These are phyloP conservation scores for Tetraselmis striata DNA, from an alignment of 139 green algal genomes.

Conservation along the genomic window DNA sequence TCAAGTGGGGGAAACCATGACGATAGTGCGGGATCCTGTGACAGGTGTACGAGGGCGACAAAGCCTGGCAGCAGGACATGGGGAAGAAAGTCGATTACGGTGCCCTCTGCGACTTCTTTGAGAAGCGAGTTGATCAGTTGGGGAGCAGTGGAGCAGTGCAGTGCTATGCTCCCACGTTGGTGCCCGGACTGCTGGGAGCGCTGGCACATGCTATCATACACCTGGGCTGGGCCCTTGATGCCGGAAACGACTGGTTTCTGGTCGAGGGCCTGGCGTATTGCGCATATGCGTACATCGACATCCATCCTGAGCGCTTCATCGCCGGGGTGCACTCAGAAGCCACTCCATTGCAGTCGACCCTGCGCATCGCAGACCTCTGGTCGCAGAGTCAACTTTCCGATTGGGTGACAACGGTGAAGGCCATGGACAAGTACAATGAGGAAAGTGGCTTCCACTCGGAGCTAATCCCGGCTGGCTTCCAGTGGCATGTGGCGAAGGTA, in stretches of 20 bases:
- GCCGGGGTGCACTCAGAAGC: background rate
- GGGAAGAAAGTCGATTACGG: background rate
- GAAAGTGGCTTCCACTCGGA: conserved; percentile 9
- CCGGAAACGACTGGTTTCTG: background rate
- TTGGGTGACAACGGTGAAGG: too few relatives aligned
- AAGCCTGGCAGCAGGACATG: background rate
- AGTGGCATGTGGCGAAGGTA: conserved; percentile 5
- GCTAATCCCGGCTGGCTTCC: background rate
- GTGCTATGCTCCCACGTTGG: background rate
- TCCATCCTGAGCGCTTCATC: background rate
- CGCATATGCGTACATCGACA: background rate
- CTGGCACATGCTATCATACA: conserved; percentile 3
- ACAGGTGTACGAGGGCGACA: too few relatives aligned
- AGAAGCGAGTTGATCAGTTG: background rate
- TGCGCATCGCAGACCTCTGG: background rate
- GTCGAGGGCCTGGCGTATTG: conserved; percentile 1
- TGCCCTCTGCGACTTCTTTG: background rate
- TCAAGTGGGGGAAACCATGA: too few relatives aligned
- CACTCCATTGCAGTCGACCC: background rate
- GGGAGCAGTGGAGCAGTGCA: background rate
- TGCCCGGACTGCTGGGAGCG: background rate
- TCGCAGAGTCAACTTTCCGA: too few relatives aligned
- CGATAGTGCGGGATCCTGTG: too few relatives aligned
- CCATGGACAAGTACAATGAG: too few relatives aligned
- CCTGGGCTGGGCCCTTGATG: conserved; percentile 3